A percentile compares a stretch with the other conserved stretches of the same genome.
Conservation (phyloP, 1,284 basidiomycete genomes). For the Cutaneotrichosporon cyanovorans region DNA sequence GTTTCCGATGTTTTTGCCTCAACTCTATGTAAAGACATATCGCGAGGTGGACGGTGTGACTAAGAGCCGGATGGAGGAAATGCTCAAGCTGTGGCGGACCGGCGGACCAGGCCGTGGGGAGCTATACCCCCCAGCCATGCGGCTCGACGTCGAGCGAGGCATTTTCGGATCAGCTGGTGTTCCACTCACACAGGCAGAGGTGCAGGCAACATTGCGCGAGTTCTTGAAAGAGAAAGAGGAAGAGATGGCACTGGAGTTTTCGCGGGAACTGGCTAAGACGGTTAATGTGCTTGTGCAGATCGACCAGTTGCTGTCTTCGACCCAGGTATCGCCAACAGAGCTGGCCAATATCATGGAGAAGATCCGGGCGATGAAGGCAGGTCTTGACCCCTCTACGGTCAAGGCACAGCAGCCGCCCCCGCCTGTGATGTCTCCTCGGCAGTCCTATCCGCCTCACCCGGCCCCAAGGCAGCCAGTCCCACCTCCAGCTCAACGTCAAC, state of each 20-base stretch:
- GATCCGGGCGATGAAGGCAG: constrained; percentile 28
- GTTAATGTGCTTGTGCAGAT: constrained; percentile 37
- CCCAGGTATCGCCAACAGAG: constrained; percentile 31
- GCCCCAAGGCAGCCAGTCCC: constrained; percentile 6
- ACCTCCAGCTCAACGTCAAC: constrained; percentile 34
- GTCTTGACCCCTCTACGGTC: constrained; percentile 37
- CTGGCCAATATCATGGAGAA: constrained; percentile 37
- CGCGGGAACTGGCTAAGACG: constrained; percentile 18
- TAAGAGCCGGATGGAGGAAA: constrained; percentile 89
- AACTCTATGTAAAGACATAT: constrained; percentile 77
- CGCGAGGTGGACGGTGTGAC: constrained; percentile 71
- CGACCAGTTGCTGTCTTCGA: constrained; percentile 29
- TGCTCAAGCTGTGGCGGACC: constrained; percentile 84
- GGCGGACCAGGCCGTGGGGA: constrained; percentile 70
- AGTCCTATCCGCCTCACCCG: too few species aligned
- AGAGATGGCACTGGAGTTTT: constrained; percentile 27
- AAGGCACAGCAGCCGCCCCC: background rate
- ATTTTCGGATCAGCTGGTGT: constrained; percentile 26
- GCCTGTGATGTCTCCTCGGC: background rate
- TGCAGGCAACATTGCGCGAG: constrained; percentile 25
- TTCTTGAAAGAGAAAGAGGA: constrained; percentile 30
- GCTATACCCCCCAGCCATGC: constrained; percentile 50
- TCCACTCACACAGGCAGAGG: constrained; percentile 12
- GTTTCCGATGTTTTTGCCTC: constrained; percentile 59
- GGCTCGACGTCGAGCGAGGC: constrained; percentile 33